A percentile compares a stretch with the other conserved stretches of the same genome.
Evolutionary conservation across 192 early-diverging fungal species (phyloP).

Genomic region (Coemansia sp.): DNA sequence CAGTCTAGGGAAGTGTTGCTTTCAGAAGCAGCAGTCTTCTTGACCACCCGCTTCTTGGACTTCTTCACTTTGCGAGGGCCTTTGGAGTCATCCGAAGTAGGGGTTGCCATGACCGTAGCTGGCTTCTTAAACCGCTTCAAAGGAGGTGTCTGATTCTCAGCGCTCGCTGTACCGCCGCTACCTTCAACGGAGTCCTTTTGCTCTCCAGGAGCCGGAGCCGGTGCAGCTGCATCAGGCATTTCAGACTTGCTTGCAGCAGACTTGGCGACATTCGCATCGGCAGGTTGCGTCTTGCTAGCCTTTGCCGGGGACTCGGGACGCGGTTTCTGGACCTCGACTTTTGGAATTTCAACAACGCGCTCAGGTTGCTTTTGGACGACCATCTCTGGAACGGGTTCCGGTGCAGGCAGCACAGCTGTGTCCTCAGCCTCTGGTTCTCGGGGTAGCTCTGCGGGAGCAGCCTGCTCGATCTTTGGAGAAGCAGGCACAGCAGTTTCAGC

Average conservation of each 20-base stretch:
- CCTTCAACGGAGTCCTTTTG: not conserved
- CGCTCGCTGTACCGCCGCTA: not conserved
- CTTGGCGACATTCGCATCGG: not conserved
- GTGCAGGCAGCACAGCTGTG: not conserved
- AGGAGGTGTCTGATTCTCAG: constrained; percentile 1
- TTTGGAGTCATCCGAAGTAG: constrained; percentile 3
- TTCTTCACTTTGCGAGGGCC: constrained; percentile 50
- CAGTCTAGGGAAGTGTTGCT: not conserved
- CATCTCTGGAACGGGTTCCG: not conserved
- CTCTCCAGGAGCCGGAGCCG: constrained; percentile 4
- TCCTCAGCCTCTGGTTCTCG: not conserved
- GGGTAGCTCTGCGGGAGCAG: not conserved
- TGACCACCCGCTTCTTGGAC: constrained; percentile 43
- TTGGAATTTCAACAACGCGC: constrained; percentile 4
- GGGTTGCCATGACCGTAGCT: constrained; percentile 11
- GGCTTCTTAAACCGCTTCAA: constrained; percentile 26
- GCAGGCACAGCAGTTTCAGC: not conserved
- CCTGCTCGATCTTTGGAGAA: not conserved
- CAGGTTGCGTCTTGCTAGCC: constrained; percentile 9
- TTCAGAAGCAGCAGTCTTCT: constrained; percentile 20
- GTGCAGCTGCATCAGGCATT: not conserved
- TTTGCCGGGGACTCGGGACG: not conserved
- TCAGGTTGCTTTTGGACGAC: not conserved
- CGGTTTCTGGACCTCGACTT: not conserved
- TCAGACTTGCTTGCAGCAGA: constrained; percentile 7